phyloP scores from a whole-genome alignment of 352 stramenopile species.

The Pythium inflatum region DNA sequence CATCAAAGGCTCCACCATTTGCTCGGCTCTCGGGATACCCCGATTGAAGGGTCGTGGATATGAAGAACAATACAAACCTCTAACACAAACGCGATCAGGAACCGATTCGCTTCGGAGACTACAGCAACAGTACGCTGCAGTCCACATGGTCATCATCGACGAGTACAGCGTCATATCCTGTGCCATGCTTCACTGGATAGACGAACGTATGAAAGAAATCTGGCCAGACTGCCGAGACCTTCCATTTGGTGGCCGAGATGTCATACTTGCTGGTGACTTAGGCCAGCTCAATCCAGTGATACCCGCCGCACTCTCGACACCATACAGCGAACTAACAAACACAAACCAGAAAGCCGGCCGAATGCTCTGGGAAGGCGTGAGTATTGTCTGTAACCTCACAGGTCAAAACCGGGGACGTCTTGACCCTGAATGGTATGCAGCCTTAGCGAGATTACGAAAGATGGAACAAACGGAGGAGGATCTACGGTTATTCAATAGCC shows the following conservation, averaged over 20 bases:
- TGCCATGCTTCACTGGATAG: conserved; percentile 23
- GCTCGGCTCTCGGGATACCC: background rate
- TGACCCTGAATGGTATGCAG: conserved; percentile 17
- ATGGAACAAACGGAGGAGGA: conserved; percentile 13
- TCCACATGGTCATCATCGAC: conserved; percentile 21
- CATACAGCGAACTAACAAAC: background rate
- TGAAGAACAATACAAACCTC: background rate
- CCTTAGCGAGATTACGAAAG: background rate
- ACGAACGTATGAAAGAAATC: conserved; percentile 17
- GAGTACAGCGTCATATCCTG: conserved; percentile 25
- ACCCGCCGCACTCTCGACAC: conserved; percentile 6
- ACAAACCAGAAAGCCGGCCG: background rate
- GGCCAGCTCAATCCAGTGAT: conserved; percentile 7
- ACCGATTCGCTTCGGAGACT: background rate
- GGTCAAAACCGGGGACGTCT: background rate
- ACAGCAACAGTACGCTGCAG: conserved; percentile 7
- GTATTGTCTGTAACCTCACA: background rate
- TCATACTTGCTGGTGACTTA: conserved; percentile 18
- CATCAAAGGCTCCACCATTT: conserved; percentile 17
- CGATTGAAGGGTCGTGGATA: conserved; percentile 1
- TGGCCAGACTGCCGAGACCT: conserved; percentile 6
- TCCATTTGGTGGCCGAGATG: conserved; percentile 17
- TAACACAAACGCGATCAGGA: background rate
- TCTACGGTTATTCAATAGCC: conserved; percentile 6
- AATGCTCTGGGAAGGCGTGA: background rate